Percentiles rank a stretch among this genome's conserved stretches.
Evolutionary conservation across 2,329 filamentous ascomycete genomes (phyloP).

Genomic region (Sclerotinia nivalis): DNA sequence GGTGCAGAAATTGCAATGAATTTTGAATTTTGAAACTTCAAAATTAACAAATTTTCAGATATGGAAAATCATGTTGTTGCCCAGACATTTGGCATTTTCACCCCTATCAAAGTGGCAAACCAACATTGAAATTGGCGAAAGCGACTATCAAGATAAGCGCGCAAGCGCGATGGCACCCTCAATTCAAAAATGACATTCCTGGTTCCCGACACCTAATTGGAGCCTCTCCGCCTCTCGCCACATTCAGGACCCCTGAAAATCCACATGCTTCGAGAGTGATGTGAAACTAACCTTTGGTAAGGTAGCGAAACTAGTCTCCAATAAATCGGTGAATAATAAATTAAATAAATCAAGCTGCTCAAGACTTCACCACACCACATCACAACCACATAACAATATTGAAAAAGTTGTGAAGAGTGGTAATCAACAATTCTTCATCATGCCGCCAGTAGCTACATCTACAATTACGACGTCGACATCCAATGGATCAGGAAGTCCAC

Average conservation of each 20-base stretch:
- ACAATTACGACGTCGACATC: constrained; percentile 14
- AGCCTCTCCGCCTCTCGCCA: too few species aligned
- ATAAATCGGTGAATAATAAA: not conserved
- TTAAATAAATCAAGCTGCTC: not conserved
- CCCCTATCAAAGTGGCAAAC: not conserved
- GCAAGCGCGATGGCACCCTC: not conserved
- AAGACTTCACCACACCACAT: not conserved
- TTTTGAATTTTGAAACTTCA: not conserved
- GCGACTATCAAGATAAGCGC: not conserved
- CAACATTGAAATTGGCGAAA: not conserved
- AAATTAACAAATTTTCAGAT: not conserved
- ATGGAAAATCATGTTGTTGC: too few species aligned
- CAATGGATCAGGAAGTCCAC: constrained; percentile 13
- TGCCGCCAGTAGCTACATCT: constrained; percentile 21
- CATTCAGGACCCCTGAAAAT: too few species aligned
- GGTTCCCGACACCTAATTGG: too few species aligned
- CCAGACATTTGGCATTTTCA: not conserved
- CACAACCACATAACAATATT: not conserved
- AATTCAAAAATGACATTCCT: too few species aligned
- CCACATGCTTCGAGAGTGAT: too few species aligned
- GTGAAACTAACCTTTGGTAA: too few species aligned
- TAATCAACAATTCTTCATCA: constrained; percentile 1
- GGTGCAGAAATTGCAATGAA: not conserved
- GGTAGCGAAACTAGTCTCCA: not conserved
- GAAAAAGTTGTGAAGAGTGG: not conserved